Conservation (phyloP, 1,284 basidiomycete genomes). For the Trametes polyzona region DNA sequence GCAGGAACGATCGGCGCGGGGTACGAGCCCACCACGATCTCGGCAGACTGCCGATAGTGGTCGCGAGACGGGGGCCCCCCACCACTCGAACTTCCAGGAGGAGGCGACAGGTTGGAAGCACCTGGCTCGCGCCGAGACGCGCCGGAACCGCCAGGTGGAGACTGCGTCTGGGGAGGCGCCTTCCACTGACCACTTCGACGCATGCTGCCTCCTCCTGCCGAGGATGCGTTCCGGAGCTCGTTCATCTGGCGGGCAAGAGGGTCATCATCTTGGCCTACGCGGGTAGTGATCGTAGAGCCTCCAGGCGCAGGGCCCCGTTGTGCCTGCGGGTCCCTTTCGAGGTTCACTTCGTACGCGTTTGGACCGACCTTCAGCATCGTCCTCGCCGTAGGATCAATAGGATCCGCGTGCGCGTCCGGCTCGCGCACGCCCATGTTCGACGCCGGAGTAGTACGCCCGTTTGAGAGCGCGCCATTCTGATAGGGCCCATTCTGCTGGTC, state of each 20-base stretch:
- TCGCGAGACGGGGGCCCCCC: constrained; percentile 40
- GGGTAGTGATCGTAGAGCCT: constrained; percentile 8
- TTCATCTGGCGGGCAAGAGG: constrained; percentile 60
- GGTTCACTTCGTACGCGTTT: constrained; percentile 69
- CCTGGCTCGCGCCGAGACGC: constrained; percentile 21
- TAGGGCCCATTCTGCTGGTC: constrained; percentile 11
- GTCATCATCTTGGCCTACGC: constrained; percentile 55
- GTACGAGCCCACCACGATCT: constrained; percentile 76
- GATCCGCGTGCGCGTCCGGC: constrained; percentile 56
- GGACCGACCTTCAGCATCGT: constrained; percentile 72
- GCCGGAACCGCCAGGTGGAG: constrained; percentile 25
- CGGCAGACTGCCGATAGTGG: constrained; percentile 62
- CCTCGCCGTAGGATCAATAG: constrained; percentile 55
- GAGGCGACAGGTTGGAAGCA: constrained; percentile 28
- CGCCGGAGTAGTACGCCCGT: constrained; percentile 27
- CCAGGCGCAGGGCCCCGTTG: constrained; percentile 19
- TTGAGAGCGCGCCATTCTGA: constrained; percentile 32
- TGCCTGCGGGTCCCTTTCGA: constrained; percentile 57
- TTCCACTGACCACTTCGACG: constrained; percentile 55
- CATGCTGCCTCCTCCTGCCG: constrained; percentile 31
- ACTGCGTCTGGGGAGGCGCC: constrained; percentile 47
- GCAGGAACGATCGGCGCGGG: constrained; percentile 42
- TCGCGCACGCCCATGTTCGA: constrained; percentile 26
- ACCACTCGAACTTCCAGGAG: constrained; percentile 23
- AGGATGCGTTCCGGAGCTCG: constrained; percentile 43